Conservation (phyloP, 2,329 filamentous ascomycete species). For the Pyrenophora graminea region DNA sequence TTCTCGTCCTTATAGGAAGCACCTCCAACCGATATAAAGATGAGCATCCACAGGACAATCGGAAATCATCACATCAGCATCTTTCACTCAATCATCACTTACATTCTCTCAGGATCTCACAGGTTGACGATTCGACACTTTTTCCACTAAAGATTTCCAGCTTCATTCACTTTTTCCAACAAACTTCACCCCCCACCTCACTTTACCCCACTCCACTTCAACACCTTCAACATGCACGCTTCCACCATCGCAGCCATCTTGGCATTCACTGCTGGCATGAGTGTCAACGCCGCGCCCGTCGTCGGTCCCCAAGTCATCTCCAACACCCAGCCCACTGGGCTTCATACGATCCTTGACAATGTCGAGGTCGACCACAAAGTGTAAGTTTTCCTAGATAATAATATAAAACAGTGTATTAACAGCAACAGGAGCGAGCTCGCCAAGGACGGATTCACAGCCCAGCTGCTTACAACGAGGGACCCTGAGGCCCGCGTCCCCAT, state of each 20-base stretch:
- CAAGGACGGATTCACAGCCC: too few species aligned
- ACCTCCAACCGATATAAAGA: slow-evolving; percentile 2
- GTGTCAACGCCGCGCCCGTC: neutral
- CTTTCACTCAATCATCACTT: neutral
- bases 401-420: too few species aligned
- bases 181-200: neutral
- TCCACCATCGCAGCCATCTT: slow-evolving; percentile 2
- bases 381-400: too few species aligned
- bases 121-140: neutral
- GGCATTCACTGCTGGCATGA: slow-evolving; percentile 3
- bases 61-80: neutral
- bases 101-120: slow-evolving; percentile 1
- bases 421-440: too few species aligned
- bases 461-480: neutral
- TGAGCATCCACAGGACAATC: neutral
- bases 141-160: neutral
- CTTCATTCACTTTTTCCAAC: neutral
- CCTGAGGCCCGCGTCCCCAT: neutral
- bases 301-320: neutral
- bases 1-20: neutral
- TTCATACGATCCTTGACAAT: too few species aligned
- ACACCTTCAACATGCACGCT: slow-evolving; percentile 1
- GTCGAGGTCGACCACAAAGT: too few species aligned
- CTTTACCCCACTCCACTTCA: neutral
- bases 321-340: neutral